Conservation (phyloP, 371 early-diverging fungal species). For the Batkoa obscura region DNA sequence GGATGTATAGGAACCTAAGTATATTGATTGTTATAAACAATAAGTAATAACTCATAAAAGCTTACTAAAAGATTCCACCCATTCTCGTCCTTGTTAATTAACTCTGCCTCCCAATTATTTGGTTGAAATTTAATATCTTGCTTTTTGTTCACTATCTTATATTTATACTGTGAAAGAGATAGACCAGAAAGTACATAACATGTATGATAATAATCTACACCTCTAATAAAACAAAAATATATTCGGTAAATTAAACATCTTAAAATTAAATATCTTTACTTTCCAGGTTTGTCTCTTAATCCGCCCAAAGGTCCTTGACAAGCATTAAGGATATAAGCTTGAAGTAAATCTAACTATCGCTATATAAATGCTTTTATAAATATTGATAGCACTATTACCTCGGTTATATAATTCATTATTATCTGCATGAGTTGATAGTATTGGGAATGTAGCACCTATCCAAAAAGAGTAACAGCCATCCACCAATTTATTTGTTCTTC, state of each 20-base stretch:
- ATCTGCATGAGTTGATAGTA: constrained; percentile 29
- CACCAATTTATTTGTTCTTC: constrained; percentile 90
- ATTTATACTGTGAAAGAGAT: constrained; percentile 35
- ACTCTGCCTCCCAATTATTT: constrained; percentile 13
- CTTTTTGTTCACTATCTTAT: not conserved
- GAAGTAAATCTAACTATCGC: constrained; percentile 16
- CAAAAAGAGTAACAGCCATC: constrained; percentile 97
- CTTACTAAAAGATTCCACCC: constrained; percentile 28
- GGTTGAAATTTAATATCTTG: constrained; percentile 5
- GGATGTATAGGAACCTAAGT: constrained; percentile 13
- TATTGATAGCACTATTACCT: not conserved
- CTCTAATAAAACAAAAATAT: constrained; percentile 14
- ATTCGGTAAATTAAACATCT: not conserved
- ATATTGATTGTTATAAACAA: constrained; percentile 2
- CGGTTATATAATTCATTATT: not conserved
- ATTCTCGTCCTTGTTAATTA: constrained; percentile 15
- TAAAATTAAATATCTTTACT: constrained; percentile 16
- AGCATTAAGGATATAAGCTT: constrained; percentile 69
- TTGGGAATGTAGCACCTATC: constrained; percentile 73
- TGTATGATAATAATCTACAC: constrained; percentile 86
- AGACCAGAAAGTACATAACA: constrained; percentile 83
- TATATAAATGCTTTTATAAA: too few species aligned
- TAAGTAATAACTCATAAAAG: constrained; percentile 17
- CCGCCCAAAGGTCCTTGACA: constrained; percentile 74
- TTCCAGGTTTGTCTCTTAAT: constrained; percentile 78